Conservation (phyloP, 176 grass and related monocot genomes). For the Eragrostis nindensis region DNA sequence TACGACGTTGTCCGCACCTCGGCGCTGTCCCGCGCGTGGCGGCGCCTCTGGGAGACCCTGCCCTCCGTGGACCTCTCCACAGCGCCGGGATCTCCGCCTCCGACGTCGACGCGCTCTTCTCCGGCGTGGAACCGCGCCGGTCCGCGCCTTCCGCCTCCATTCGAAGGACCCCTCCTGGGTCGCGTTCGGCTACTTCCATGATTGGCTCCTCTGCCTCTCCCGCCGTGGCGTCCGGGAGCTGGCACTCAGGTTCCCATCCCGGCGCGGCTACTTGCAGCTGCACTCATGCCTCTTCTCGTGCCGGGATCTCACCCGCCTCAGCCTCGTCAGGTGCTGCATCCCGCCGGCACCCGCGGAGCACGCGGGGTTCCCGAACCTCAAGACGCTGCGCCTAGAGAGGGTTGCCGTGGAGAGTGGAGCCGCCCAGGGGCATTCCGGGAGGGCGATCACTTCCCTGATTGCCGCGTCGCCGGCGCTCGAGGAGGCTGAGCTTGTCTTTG, state of each 20-base stretch:
- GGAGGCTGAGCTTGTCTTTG: neutral
- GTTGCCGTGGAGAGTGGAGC: neutral
- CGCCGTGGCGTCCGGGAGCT: neutral
- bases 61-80: neutral
- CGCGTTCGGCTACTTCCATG: neutral
- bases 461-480: neutral
- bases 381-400: neutral
- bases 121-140: neutral
- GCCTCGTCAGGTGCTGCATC: neutral
- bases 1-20: slow-evolving; percentile 13
- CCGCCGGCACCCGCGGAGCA: neutral
- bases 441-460: neutral
- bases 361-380: neutral
- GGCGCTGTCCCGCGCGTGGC: slow-evolving; percentile 16
- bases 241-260: neutral
- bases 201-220: slow-evolving; percentile 24
- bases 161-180: neutral
- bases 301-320: neutral
- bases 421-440: neutral
- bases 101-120: slow-evolving; percentile 13
- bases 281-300: slow-evolving; percentile 18
- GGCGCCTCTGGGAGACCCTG: slow-evolving; percentile 12
- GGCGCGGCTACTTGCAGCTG: neutral
- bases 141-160: slow-evolving; percentile 16
- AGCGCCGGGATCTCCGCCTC: slow-evolving; percentile 12